phyloP scores from a whole-genome alignment of 2,329 filamentous ascomycete genomes.

The Chaetomiaceae sp. region DNA sequence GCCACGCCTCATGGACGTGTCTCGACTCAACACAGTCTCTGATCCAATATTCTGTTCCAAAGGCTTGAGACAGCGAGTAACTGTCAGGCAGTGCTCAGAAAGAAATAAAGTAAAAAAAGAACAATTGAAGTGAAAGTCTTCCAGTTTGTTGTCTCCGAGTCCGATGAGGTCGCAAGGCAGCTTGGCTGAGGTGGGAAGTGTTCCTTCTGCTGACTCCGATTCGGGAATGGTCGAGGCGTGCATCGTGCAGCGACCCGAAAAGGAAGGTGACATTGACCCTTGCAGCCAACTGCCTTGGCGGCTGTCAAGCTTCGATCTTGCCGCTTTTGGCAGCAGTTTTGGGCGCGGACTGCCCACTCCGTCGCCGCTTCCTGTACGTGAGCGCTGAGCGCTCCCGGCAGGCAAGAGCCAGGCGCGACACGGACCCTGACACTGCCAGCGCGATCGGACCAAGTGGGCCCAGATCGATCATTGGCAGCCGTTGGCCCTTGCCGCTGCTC shows the following conservation, averaged over 20 bases:
- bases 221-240: not conserved
- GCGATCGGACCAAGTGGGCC: constrained; percentile 14
- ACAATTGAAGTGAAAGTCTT: too few species aligned
- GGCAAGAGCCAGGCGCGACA: not conserved
- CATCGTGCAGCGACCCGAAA: not conserved
- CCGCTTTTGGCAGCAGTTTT: constrained; percentile 4
- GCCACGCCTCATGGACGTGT: not conserved
- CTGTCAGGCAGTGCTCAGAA: too few species aligned
- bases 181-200: too few species aligned
- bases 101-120: too few species aligned
- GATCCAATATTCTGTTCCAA: too few species aligned
- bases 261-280: not conserved
- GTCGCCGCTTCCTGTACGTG: too few species aligned
- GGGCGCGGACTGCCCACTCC: constrained; percentile 12
- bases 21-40: not conserved
- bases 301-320: constrained; percentile 11
- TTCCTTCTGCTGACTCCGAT: not conserved
- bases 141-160: too few species aligned
- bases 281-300: not conserved
- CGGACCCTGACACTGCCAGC: constrained; percentile 1
- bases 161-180: too few species aligned
- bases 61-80: too few species aligned
- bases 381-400: constrained; percentile 3
- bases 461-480: constrained; percentile 13
- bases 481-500: not conserved